These are phyloP conservation scores for Trifolium pratense DNA, from an alignment of 306 rosid genomes.

Conservation along the genomic window DNA sequence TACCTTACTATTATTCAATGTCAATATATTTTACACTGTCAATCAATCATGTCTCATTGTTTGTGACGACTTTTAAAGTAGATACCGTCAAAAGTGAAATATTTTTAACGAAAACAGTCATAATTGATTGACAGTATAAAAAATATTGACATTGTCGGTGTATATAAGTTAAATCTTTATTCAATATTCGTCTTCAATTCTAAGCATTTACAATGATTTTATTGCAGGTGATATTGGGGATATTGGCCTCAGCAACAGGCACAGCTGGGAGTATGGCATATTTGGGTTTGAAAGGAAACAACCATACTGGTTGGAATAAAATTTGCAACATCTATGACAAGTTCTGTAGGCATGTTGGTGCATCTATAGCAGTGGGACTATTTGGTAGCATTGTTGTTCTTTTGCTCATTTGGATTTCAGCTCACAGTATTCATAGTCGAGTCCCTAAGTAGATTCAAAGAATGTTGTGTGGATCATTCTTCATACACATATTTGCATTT, in stretches of 20 bases:
- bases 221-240: slow-evolving; percentile 77
- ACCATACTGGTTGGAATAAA: slow-evolving; percentile 63
- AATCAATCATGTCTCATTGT: no score
- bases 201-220: slow-evolving; percentile 1
- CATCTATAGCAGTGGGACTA: slow-evolving; percentile 58
- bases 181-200: background rate
- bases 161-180: no score
- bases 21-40: no score
- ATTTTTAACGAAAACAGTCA: no score
- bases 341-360: slow-evolving; percentile 65
- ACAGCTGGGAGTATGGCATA: slow-evolving; percentile 75
- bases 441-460: slow-evolving; percentile 57
- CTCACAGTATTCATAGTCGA: slow-evolving; percentile 54
- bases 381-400: slow-evolving; percentile 61
- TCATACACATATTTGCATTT: background rate
- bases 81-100: no score
- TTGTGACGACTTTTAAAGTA: no score
- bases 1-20: background rate
- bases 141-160: no score
- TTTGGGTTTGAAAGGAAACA: slow-evolving; percentile 74
- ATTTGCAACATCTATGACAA: slow-evolving; percentile 66
- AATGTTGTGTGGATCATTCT: slow-evolving; percentile 2
- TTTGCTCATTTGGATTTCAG: slow-evolving; percentile 73
- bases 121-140: no score
- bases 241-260: slow-evolving; percentile 82